Evolutionary conservation across 345 rosid genomes (phyloP).

Genomic region (Eucalyptus tenuipes): DNA sequence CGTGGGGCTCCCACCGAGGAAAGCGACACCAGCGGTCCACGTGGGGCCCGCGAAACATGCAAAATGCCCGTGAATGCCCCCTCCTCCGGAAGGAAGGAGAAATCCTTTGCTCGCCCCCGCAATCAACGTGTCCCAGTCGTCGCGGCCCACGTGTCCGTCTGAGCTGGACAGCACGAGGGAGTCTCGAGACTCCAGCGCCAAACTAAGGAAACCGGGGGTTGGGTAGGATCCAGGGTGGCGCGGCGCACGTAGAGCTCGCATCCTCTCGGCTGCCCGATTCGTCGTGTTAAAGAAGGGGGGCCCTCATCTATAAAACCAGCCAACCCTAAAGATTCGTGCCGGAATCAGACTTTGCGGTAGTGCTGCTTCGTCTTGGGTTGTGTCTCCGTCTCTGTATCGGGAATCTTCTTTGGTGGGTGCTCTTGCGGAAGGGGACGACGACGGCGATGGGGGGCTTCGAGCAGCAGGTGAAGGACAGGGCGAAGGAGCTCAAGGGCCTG

Average conservation of each 20-base stretch:
- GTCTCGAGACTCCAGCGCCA: neutral
- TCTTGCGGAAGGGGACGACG: neutral
- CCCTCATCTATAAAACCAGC: neutral
- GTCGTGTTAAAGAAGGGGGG: neutral
- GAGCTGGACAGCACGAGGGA: neutral
- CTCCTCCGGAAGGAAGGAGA: no score
- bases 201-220: neutral
- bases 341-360: neutral
- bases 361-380: neutral
- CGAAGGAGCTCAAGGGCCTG: conserved; percentile 42
- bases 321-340: neutral
- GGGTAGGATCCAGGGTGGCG: neutral
- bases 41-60: neutral
- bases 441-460: conserved; percentile 48
- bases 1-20: neutral
- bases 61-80: neutral
- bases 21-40: neutral
- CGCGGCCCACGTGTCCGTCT: neutral
- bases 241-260: neutral
- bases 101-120: neutral
- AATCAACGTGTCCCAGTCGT: neutral
- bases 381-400: neutral
- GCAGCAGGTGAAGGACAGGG: conserved; percentile 73
- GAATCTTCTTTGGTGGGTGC: neutral
- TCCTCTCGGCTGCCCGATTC: neutral